Evolutionary conservation across 2,329 filamentous ascomycete species (phyloP), one percentile per base, ranked within the genome.

Genomic region (Elsinoe necatrix): DNA sequence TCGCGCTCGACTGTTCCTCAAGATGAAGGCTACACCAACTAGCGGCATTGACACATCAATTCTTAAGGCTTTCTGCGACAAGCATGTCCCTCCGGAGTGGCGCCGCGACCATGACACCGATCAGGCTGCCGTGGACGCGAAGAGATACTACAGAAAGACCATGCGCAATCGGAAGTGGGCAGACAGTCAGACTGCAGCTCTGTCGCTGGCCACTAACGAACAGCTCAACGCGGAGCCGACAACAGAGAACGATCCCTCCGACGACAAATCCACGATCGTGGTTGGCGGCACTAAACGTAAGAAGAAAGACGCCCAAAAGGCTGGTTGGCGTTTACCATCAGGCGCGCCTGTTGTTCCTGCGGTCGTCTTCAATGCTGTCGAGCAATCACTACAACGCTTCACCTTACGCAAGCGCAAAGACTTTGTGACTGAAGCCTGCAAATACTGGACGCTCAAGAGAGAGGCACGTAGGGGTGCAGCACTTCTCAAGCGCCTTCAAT

Each of bases 401-500:
- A 82, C 82, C n/a, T 78, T 88, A 34, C 83, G 86, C 27, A 95
- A 93, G 68, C 83, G 90, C 54, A 95, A 95, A 67, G 91, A 96
- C 59, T 98, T 89, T 69, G 85, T 95, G 1, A 86, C 89, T 57
- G 92, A 96, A 70, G 88, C 88, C 1, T 97, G 92, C 73, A 90
- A 89, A 64, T 98, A 97, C 72, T 98, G 93, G 93, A 97, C 93
- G 0, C 72, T 98, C 61, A 98, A 98, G 74, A 83, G 93, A 57
- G 93, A 98, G 70, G 88, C 92, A 60, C 84, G 93, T 31, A 81
- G 93, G 58, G 93, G 93, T 47, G 93, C 93, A 27, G 89, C 93
- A 3, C 77, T 98, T 56, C 79, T 98, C 59, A 97, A 97, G 73
- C 84, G 93, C 34, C 78, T 98, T 18, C 93, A 98, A 69, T 75